Percentiles rank a stretch among this genome's conserved stretches.
These are phyloP conservation scores for Monosporascus sp. DNA, from an alignment of 2,329 filamentous ascomycete species.

Conservation along the genomic window DNA sequence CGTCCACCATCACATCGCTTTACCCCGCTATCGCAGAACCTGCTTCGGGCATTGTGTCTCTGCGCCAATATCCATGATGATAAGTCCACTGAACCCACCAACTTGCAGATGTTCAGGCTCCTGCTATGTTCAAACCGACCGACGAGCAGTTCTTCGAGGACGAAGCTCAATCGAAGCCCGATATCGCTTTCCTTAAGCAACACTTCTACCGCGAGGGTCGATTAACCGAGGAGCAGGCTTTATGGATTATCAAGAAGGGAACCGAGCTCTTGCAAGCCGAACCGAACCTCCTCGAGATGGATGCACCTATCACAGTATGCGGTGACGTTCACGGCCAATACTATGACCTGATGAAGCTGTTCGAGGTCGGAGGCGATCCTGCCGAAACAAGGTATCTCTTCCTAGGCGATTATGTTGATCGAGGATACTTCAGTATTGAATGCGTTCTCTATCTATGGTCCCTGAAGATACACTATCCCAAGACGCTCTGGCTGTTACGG, in stretches of 20 bases:
- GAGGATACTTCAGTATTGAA: conserved; percentile 98
- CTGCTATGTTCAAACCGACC: conserved; percentile 85
- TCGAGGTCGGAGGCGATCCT: conserved; percentile 95
- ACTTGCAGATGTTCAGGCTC: conserved; percentile 84
- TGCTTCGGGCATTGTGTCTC: background rate
- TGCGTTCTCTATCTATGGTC: conserved; percentile 97
- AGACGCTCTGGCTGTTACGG: conserved; percentile 92
- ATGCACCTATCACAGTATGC: conserved; percentile 96
- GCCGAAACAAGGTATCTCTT: conserved; percentile 96
- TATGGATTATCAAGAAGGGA: conserved; percentile 89
- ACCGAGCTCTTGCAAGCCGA: conserved; percentile 83
- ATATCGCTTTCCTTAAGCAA: conserved; percentile 92
- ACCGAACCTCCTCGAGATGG: conserved; percentile 97
- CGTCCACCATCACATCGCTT: conserved; percentile 1
- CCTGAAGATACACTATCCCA: conserved; percentile 98
- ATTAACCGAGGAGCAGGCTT: conserved; percentile 91
- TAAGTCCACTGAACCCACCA: conserved; percentile 16
- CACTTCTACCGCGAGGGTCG: conserved; percentile 98
- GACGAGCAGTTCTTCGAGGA: conserved; percentile 94
- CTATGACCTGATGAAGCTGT: conserved; percentile 99
- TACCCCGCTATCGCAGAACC: conserved; percentile 14
- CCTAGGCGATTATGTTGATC: conserved; percentile 94
- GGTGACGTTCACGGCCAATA: conserved; percentile 98
- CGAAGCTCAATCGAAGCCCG: conserved; percentile 78
- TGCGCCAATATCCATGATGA: conserved; percentile 8